These are phyloP conservation scores for Curvularia eragrostidis DNA, from an alignment of 2,329 filamentous ascomycete species.

Conservation along the genomic window DNA sequence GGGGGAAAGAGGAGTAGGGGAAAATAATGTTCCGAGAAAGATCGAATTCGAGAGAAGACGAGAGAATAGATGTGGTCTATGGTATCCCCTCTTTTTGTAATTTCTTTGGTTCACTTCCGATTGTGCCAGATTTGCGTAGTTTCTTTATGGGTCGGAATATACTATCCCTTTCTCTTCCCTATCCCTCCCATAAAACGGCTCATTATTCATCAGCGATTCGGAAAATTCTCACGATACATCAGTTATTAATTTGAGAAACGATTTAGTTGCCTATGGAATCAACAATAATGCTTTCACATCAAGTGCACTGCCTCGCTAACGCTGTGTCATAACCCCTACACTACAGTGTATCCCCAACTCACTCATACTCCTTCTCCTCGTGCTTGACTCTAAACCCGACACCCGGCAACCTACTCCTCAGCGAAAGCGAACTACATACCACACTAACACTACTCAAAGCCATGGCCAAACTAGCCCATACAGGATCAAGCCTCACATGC, in stretches of 20 bases:
- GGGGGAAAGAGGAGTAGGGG: background rate
- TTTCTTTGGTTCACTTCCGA: too few species aligned
- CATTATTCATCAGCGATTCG: too few species aligned
- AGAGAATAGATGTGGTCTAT: background rate
- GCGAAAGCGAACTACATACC: slow-evolving; percentile 77
- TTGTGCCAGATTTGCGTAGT: background rate
- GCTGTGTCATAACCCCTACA: background rate
- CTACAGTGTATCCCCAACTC: background rate
- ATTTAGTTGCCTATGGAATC: background rate
- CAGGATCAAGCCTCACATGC: slow-evolving; percentile 73
- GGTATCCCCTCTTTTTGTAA: background rate
- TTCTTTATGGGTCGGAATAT: background rate
- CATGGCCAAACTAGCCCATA: slow-evolving; percentile 93
- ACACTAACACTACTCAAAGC: slow-evolving; percentile 90
- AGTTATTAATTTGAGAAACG: too few species aligned
- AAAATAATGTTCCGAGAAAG: background rate
- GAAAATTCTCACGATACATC: too few species aligned
- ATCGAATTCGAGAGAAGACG: too few species aligned
- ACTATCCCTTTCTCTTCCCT: background rate
- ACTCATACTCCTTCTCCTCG: slow-evolving; percentile 2
- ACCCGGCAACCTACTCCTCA: slow-evolving; percentile 62
- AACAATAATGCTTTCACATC: background rate
- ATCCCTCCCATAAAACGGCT: background rate
- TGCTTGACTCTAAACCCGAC: slow-evolving; percentile 51
- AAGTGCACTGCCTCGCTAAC: background rate